Base-by-base conservation (phyloP, 2,329 filamentous ascomycete species). In the Sphaerulina populicola region DNA sequence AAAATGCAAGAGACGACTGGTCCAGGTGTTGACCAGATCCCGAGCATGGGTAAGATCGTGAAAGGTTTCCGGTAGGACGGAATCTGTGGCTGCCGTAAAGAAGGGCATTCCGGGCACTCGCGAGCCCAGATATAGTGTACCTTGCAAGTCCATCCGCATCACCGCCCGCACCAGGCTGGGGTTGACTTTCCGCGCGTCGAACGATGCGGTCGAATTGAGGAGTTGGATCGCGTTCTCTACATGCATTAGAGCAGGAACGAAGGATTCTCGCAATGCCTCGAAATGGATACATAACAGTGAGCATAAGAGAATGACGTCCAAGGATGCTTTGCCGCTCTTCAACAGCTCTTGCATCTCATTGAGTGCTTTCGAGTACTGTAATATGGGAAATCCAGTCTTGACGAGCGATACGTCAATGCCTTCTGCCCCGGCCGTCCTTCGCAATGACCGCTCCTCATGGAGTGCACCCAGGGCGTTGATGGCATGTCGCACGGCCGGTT, bases 241-340 rank as follows among this genome's bases (percentile, higher is more conserved):
- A 44, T 68, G 66, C 36, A 63, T 58, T 9, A 68, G 44, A 2
- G 63, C 63, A n/a, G 64, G 60, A 6, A 63, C 51, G 14, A 64
- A 66, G 18, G 55, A 56, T 23, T 66, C 63, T 23, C 62, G 56
- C 23, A 68, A 48, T n/a, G 62, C 57, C 47, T 68, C 66, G 45
- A 67, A 65, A 35, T 66, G 63, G 10, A 65, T 60, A 51, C 62
- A 64, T 18, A 68, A 33, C 12, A 68, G 49, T 11, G 61, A 62
- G 49, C 62, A 65, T 4, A 67, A 45, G 6, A 68, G 51, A 8
- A 66, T 56, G 7, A 62, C 47, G 29, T 68, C 62, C 41, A 64
- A 42, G 4, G 60, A 53, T 7, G 55, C 51, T 6, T 49, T 53
- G 15, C 55, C 54, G 11, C 43, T 44, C 29, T 56, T 52, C n/a